Evolutionary conservation across 2,329 filamentous ascomycete genomes (phyloP).

Genomic region (Calonectria leucothoes): DNA sequence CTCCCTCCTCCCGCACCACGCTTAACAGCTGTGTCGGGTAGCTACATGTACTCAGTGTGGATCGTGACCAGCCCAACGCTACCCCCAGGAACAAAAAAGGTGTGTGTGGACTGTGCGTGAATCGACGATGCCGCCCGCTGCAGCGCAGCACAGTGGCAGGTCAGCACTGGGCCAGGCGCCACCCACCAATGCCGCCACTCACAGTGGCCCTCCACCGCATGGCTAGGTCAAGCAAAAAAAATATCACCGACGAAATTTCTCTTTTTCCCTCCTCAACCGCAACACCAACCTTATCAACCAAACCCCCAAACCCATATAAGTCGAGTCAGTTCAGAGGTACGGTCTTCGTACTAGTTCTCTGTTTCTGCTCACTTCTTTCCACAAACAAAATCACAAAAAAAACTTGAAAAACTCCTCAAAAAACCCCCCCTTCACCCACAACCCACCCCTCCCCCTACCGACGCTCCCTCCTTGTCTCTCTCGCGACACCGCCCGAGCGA

Average conservation of each 20-base stretch:
- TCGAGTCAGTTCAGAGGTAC: constrained; percentile 67
- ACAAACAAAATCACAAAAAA: constrained; percentile 69
- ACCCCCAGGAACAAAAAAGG: constrained; percentile 5
- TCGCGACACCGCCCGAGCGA: constrained; percentile 45
- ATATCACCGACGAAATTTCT: constrained; percentile 52
- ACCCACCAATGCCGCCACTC: constrained; percentile 24
- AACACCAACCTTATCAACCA: constrained; percentile 62
- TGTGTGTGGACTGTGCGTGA: constrained; percentile 12
- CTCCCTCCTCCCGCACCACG: neutral
- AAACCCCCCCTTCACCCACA: constrained; percentile 62
- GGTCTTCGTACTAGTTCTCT: constrained; percentile 69
- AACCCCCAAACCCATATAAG: constrained; percentile 56
- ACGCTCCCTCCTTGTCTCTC: constrained; percentile 41
- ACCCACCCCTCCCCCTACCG: constrained; percentile 33
- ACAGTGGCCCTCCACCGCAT: constrained; percentile 36
- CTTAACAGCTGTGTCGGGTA: constrained; percentile 28
- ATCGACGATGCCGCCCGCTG: neutral
- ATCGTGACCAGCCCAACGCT: constrained; percentile 14
- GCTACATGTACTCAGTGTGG: constrained; percentile 23
- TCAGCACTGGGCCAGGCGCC: constrained; percentile 27
- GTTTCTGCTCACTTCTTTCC: constrained; percentile 67
- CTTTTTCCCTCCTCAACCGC: constrained; percentile 56
- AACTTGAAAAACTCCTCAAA: constrained; percentile 69
- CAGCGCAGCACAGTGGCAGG: constrained; percentile 5
- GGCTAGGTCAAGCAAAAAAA: constrained; percentile 49